phyloP scores from a whole-genome alignment of 495 filamentous ascomycete species.

The Hyphodiscus hymeniophilus region DNA sequence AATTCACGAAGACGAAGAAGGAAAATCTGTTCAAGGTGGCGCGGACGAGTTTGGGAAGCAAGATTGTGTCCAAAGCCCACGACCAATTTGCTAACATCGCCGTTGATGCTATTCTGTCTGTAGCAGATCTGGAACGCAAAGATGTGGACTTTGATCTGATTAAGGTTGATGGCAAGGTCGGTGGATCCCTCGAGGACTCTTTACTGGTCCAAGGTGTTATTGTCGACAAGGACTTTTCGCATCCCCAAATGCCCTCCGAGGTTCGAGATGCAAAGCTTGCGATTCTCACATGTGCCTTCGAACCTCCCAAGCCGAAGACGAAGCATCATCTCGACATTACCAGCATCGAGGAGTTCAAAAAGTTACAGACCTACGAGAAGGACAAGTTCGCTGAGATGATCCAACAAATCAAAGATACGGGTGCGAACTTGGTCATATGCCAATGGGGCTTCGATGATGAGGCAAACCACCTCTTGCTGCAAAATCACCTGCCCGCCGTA shows the following conservation, averaged over 20 bases:
- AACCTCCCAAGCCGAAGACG: constrained; percentile 99
- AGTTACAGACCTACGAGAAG: constrained; percentile 87
- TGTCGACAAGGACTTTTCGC: constrained; percentile 99
- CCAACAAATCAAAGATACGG: constrained; percentile 91
- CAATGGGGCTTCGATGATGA: constrained; percentile 99
- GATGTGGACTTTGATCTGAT: constrained; percentile 99
- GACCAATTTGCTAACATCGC: constrained; percentile 97
- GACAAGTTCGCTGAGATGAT: constrained; percentile 99
- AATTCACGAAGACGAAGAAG: constrained; percentile 70
- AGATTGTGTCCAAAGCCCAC: constrained; percentile 98
- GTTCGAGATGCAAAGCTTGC: constrained; percentile 93
- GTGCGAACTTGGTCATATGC: constrained; percentile 96
- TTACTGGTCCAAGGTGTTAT: constrained; percentile 95
- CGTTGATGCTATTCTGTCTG: constrained; percentile 91
- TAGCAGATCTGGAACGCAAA: constrained; percentile 91
- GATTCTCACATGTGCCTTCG: constrained; percentile 96
- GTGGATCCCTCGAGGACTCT: constrained; percentile 89
- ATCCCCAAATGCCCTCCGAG: constrained; percentile 96
- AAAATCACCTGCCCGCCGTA: constrained; percentile 92
- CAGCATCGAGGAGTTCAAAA: constrained; percentile 94
- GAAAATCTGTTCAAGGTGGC: constrained; percentile 87
- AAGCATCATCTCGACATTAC: constrained; percentile 99
- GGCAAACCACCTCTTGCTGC: constrained; percentile 91
- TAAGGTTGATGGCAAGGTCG: constrained; percentile 98
- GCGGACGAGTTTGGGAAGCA: constrained; percentile 92